A percentile compares a stretch with the other conserved stretches of the same genome.
Evolutionary conservation across 1,284 basidiomycete genomes (phyloP).

Genomic region (Fistulina hepatica): DNA sequence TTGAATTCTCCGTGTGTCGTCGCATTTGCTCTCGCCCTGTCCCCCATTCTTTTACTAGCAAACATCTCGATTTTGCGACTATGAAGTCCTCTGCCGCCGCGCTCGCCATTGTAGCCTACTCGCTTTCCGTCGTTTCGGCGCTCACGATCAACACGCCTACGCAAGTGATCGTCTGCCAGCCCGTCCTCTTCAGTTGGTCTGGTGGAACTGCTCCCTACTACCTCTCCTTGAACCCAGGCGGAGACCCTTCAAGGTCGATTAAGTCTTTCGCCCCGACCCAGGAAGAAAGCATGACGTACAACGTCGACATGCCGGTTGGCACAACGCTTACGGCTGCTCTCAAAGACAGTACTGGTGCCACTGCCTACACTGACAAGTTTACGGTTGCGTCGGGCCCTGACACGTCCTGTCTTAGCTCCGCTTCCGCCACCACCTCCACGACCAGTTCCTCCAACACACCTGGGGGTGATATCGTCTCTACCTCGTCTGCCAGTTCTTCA

Average conservation of each 20-base stretch:
- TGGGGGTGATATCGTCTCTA: slow-evolving; percentile 7
- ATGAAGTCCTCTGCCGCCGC: slow-evolving; percentile 44
- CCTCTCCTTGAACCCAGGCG: slow-evolving; percentile 54
- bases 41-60: too few species aligned
- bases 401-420: slow-evolving; percentile 7
- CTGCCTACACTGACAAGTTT: slow-evolving; percentile 45
- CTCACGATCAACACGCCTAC: slow-evolving; percentile 47
- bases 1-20: too few species aligned
- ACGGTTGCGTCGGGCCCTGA: slow-evolving; percentile 33
- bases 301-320: slow-evolving; percentile 39
- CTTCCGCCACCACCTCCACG: slow-evolving; percentile 15
- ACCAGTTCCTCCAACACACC: slow-evolving; percentile 6
- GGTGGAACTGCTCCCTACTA: slow-evolving; percentile 54
- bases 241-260: slow-evolving; percentile 33
- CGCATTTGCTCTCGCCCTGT: too few species aligned
- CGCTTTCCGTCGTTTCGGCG: slow-evolving; percentile 35
- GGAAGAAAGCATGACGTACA: slow-evolving; percentile 48
- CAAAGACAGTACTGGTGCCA: slow-evolving; percentile 49
- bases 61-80: too few species aligned
- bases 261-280: slow-evolving; percentile 40
- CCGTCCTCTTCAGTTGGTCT: slow-evolving; percentile 43
- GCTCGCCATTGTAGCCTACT: slow-evolving; percentile 32
- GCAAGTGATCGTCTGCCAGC: slow-evolving; percentile 32
- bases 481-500: slow-evolving; percentile 2
- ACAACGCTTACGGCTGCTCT: slow-evolving; percentile 45